These are phyloP conservation scores for Pseudoneurospora amorphoporcata DNA, from an alignment of 495 filamentous ascomycete species.

Conservation along the genomic window DNA sequence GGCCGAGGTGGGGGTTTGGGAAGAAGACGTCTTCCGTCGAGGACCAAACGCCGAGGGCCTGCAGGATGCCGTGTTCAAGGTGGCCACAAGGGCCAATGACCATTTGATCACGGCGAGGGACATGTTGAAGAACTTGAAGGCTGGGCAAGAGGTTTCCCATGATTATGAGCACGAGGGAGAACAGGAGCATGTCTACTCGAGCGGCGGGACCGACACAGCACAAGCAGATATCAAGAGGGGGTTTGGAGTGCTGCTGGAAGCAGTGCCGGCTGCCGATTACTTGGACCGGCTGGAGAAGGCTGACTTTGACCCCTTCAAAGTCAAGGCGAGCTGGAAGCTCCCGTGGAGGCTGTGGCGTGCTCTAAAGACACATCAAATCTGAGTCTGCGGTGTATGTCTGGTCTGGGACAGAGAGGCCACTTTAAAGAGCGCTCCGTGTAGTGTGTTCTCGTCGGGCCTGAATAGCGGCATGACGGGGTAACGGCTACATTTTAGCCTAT, in stretches of 20 bases:
- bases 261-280: constrained; percentile 68
- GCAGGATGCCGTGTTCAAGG: constrained; percentile 79
- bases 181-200: constrained; percentile 59
- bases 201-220: constrained; percentile 20
- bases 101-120: constrained; percentile 89
- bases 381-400: background rate
- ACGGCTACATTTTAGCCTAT: background rate
- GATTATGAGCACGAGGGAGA: constrained; percentile 79
- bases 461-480: background rate
- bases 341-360: constrained; percentile 80
- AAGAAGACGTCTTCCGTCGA: constrained; percentile 80
- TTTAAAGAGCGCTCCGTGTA: background rate
- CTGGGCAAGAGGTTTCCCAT: constrained; percentile 64
- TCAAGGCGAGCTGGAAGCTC: constrained; percentile 72
- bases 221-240: constrained; percentile 47
- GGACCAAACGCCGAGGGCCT: constrained; percentile 68
- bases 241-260: constrained; percentile 72
- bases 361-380: constrained; percentile 49
- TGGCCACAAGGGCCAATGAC: constrained; percentile 88
- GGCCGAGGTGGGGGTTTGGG: constrained; percentile 64
- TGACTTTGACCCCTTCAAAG: constrained; percentile 69
- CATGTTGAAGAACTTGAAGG: constrained; percentile 71
- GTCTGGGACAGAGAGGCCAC: background rate
- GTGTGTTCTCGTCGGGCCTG: background rate
- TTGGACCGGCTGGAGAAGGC: constrained; percentile 61